Conservation (phyloP, 805 yeast species). For the Yamadazyma philogaea region DNA sequence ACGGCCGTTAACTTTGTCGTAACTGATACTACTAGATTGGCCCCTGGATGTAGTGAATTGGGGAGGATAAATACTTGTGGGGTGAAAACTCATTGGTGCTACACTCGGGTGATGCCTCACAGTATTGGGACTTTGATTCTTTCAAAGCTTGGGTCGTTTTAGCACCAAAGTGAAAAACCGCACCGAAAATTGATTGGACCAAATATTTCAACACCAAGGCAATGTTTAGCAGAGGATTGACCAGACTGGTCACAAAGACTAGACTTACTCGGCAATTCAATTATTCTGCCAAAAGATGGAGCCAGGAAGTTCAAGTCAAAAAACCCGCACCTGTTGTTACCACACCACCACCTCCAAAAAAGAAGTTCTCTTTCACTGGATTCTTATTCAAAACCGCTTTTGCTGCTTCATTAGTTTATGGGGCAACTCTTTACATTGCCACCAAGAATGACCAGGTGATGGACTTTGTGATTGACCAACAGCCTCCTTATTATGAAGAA, state of each 20-base stretch:
- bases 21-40: constrained; percentile 67
- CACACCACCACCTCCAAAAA: constrained; percentile 12
- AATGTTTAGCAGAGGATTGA: constrained; percentile 1
- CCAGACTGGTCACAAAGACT: not conserved
- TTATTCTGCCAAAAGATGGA: not conserved
- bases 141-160: not conserved
- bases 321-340: not conserved
- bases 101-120: not conserved
- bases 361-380: constrained; percentile 29
- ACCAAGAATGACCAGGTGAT: constrained; percentile 42
- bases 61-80: constrained; percentile 54
- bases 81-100: constrained; percentile 26
- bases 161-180: not conserved
- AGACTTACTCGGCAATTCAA: not conserved
- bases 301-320: not conserved
- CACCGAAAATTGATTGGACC: constrained; percentile 9
- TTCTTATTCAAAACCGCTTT: constrained; percentile 30
- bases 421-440: constrained; percentile 38
- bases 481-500: constrained; percentile 43
- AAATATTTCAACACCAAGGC: not conserved
- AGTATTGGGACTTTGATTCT: not conserved
- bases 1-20: constrained; percentile 64
- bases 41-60: constrained; percentile 77
- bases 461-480: constrained; percentile 43
- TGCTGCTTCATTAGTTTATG: constrained; percentile 30